Percentiles rank a stretch among this genome's conserved stretches.
These are phyloP conservation scores for Globisporangium cystogenes DNA, from an alignment of 352 stramenopile species.

Conservation along the genomic window DNA sequence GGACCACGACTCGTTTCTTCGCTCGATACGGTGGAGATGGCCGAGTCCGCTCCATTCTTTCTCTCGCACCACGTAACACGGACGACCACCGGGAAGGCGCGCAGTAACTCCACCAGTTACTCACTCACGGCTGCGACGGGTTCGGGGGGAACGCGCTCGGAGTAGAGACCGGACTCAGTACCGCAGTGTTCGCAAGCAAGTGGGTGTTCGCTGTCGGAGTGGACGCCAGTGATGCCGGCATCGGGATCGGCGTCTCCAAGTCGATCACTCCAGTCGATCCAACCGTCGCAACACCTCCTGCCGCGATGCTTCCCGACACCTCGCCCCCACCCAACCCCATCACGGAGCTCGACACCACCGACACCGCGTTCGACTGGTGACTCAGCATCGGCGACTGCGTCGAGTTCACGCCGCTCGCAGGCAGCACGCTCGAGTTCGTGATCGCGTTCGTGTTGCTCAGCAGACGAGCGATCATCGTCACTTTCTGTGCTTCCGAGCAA, in stretches of 20 bases:
- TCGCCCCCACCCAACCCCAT: constrained; percentile 17
- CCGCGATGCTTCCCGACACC: constrained; percentile 18
- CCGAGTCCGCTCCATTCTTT: not conserved
- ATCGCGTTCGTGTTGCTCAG: constrained; percentile 85
- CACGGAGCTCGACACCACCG: constrained; percentile 11
- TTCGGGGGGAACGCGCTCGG: constrained; percentile 9
- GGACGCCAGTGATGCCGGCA: constrained; percentile 29
- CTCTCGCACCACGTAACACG: too few relatives aligned
- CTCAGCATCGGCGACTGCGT: constrained; percentile 1
- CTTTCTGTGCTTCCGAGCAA: constrained; percentile 85
- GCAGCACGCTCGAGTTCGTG: constrained; percentile 31
- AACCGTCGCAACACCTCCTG: not conserved
- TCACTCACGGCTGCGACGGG: constrained; percentile 5
- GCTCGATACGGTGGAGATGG: too few relatives aligned
- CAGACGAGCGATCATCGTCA: constrained; percentile 82
- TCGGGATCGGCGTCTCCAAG: constrained; percentile 43
- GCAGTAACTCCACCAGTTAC: too few relatives aligned
- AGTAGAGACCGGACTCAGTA: constrained; percentile 15
- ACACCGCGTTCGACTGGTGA: constrained; percentile 9
- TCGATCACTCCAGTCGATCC: constrained; percentile 27
- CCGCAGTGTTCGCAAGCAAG: not conserved
- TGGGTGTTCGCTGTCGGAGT: constrained; percentile 9
- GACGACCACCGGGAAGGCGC: too few relatives aligned
- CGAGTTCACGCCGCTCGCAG: not conserved
- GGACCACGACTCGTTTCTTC: too few relatives aligned